phyloP scores from a whole-genome alignment of 2,329 filamentous ascomycete species.

The Monilinia polystroma region DNA sequence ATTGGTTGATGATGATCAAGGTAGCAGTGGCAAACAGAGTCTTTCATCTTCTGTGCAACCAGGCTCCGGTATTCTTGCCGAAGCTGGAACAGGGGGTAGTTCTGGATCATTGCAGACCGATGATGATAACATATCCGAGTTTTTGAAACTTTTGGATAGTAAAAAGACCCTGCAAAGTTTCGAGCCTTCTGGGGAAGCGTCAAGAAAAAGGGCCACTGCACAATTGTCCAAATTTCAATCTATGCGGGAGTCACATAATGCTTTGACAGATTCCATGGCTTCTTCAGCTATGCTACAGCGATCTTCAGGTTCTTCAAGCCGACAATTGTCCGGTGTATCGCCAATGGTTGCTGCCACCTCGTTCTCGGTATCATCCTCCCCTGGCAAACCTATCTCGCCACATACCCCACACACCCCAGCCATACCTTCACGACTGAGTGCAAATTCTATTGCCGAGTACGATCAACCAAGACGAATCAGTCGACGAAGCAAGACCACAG shows the following conservation, averaged over 20 bases:
- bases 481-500: slow-evolving; percentile 30
- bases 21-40: slow-evolving; percentile 78
- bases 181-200: slow-evolving; percentile 64
- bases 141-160: slow-evolving; percentile 82
- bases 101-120: slow-evolving; percentile 70
- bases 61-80: slow-evolving; percentile 76
- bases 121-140: slow-evolving; percentile 91
- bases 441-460: slow-evolving; percentile 81
- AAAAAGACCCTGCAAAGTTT: slow-evolving; percentile 85
- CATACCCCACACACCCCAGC: slow-evolving; percentile 92
- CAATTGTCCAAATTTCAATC: slow-evolving; percentile 82
- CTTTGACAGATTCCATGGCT: slow-evolving; percentile 88
- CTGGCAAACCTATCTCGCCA: slow-evolving; percentile 83
- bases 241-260: slow-evolving; percentile 87
- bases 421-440: slow-evolving; percentile 88
- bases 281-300: slow-evolving; percentile 83
- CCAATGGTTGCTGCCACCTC: slow-evolving; percentile 71
- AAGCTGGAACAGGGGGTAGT: slow-evolving; percentile 63
- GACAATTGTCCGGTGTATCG: slow-evolving; percentile 58
- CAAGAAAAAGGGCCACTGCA: slow-evolving; percentile 72
- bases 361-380: slow-evolving; percentile 82
- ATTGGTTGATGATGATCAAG: slow-evolving; percentile 66
- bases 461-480: slow-evolving; percentile 37
- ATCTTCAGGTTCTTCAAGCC: slow-evolving; percentile 71
- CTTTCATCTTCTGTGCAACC: slow-evolving; percentile 69